phyloP scores from a whole-genome alignment of 495 filamentous ascomycete genomes.

The Penicillium pancosmium region DNA sequence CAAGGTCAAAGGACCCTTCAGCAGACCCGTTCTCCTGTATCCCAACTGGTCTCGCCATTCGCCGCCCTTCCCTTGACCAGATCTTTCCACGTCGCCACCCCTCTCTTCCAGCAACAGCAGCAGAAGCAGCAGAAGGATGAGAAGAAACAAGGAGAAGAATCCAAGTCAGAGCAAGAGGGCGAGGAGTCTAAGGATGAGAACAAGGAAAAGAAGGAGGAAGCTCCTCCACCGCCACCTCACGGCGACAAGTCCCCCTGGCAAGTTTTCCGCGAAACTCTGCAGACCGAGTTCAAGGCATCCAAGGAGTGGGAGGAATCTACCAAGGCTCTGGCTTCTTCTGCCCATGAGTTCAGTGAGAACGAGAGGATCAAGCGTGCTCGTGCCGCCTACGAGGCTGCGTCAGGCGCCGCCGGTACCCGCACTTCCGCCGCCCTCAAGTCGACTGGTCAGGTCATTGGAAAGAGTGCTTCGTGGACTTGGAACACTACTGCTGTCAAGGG shows the following conservation, averaged over 20 bases:
- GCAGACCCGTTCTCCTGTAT: slow-evolving; percentile 29
- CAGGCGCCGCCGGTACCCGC: slow-evolving; percentile 70
- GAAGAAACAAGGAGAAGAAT: slow-evolving; percentile 45
- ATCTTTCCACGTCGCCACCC: slow-evolving; percentile 44
- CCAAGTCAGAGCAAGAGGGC: slow-evolving; percentile 46
- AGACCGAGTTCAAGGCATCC: slow-evolving; percentile 89
- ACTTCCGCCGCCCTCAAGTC: slow-evolving; percentile 79
- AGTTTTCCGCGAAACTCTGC: slow-evolving; percentile 94
- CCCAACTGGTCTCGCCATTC: slow-evolving; percentile 42
- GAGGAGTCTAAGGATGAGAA: slow-evolving; percentile 51
- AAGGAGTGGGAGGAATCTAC: slow-evolving; percentile 99
- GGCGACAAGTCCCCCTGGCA: slow-evolving; percentile 98
- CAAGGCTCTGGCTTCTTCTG: slow-evolving; percentile 85
- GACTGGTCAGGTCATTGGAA: slow-evolving; percentile 83
- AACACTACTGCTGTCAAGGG: slow-evolving; percentile 91
- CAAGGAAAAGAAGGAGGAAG: slow-evolving; percentile 63
- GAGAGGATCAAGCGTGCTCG: slow-evolving; percentile 86
- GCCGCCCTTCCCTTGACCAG: slow-evolving; percentile 42
- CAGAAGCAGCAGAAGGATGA: slow-evolving; percentile 42
- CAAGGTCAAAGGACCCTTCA: slow-evolving; percentile 21
- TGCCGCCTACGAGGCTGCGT: slow-evolving; percentile 81
- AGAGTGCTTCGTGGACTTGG: slow-evolving; percentile 95
- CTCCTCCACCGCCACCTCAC: slow-evolving; percentile 84
- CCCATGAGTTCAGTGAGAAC: slow-evolving; percentile 90
- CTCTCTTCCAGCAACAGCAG: slow-evolving; percentile 45